phyloP scores from a whole-genome alignment of 768 basidiomycete species.

The Pisolithus marmoratus region DNA sequence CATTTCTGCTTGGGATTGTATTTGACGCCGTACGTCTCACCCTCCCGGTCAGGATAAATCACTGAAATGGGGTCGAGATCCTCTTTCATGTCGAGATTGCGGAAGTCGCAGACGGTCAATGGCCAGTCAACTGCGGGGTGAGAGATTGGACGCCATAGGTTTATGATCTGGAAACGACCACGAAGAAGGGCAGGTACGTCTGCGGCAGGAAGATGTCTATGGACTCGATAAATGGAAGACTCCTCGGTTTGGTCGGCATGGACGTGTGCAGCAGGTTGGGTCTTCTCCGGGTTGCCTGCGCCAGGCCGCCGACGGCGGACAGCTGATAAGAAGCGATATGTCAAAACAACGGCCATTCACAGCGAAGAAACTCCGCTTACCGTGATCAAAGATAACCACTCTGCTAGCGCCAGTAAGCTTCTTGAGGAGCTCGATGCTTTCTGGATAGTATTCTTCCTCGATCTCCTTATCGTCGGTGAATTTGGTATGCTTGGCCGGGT shows the following conservation, averaged over 20 bases:
- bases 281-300: conserved; percentile 17
- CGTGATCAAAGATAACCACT: conserved; percentile 63
- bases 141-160: conserved; percentile 49
- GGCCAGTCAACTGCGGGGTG: conserved; percentile 43
- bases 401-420: conserved; percentile 52
- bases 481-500: conserved; percentile 38
- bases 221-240: conserved; percentile 35
- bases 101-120: conserved; percentile 44
- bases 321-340: conserved; percentile 25
- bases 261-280: conserved; percentile 27
- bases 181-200: conserved; percentile 36
- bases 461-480: conserved; percentile 52
- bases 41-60: conserved; percentile 37
- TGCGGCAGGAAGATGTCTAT: conserved; percentile 35
- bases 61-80: conserved; percentile 37
- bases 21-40: conserved; percentile 38
- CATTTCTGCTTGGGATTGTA: conserved; percentile 37
- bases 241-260: conserved; percentile 48
- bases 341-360: too few species aligned
- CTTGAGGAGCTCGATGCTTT: conserved; percentile 54
- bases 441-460: conserved; percentile 51
- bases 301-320: conserved; percentile 41
- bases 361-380: conserved; percentile 29
- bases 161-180: conserved; percentile 47
- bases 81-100: conserved; percentile 31